Base-by-base conservation (phyloP, 495 filamentous ascomycete genomes). In the Aspergillus haitiensis region DNA sequence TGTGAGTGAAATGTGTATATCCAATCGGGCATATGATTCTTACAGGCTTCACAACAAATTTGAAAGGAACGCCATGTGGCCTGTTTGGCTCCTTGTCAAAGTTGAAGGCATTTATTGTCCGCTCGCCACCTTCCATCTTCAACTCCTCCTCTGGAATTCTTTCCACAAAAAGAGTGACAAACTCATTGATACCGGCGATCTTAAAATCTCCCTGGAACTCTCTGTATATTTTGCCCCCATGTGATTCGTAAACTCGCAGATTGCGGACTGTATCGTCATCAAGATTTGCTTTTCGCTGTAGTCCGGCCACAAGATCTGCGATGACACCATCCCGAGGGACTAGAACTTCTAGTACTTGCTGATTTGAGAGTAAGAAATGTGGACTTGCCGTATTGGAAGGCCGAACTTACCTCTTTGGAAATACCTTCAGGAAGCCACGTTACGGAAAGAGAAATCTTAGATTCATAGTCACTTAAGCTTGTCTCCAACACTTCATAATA, bases 401-500 rank as follows among this genome's bases (percentile, higher is more conserved):
- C 21, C 12, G 36, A 7, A 75, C 80, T 72, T 75, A 91, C 89
- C 76, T 96, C 91, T 78, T 97, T 98, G 6, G 83, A 81, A 60
- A 97, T 88, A 27, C 95, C 94, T 58, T 99, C 95, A 27, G 86
- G 88, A 40, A 99, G 79, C 84, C 88, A 91, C 7, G 81, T 88
- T 42, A 99, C 74, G 68, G 89, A 92, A 61, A 97, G 72, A 56
- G 71, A 81, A 72, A 93, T 97, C 75, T 94, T 93, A 33, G 88
- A 93, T 64, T 99, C 95, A 37, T 92, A 80, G 69, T 99, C 95
- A 51, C 88, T 91, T 49, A 99, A 75, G 59, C 90, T 96, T 76
- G 96, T 92, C 48, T 99, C 94, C 33, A 99, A 76, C 13, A 97
- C 82, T 71, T 99, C 94, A 62, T 91, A 98, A 70, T 85, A 97